Conservation (phyloP, 768 basidiomycete species). For the Mycena crocata region DNA sequence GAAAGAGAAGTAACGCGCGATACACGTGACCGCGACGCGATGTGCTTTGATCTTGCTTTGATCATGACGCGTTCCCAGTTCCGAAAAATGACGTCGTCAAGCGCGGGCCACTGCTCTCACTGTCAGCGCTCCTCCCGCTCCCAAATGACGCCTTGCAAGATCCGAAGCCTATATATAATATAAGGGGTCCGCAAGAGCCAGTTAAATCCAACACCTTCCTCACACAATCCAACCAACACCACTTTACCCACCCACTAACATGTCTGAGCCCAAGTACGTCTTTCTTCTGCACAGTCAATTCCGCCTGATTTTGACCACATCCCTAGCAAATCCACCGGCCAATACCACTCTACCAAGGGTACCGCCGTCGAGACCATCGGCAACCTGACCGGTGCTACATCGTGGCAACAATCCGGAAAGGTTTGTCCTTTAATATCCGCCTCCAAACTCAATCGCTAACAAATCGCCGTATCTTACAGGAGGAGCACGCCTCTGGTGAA, state of each 20-base stretch:
- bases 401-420: conserved; percentile 50
- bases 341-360: conserved; percentile 26
- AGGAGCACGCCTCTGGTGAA: conserved; percentile 54
- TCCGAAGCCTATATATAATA: too few relatives aligned
- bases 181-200: too few relatives aligned
- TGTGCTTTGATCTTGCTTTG: too few relatives aligned
- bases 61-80: too few relatives aligned
- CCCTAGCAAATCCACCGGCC: conserved; percentile 31
- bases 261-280: conserved; percentile 27
- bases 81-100: too few relatives aligned
- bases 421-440: conserved; percentile 1
- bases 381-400: conserved; percentile 47
- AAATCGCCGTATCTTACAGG: not conserved
- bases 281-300: not conserved
- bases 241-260: not conserved
- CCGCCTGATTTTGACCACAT: not conserved
- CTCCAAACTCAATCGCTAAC: not conserved
- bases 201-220: too few relatives aligned
- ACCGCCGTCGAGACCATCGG: conserved; percentile 43
- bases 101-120: too few relatives aligned
- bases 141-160: too few relatives aligned
- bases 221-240: conserved; percentile 10
- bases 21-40: too few relatives aligned
- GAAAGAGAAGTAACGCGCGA: too few relatives aligned
- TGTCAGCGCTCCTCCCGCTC: too few relatives aligned